A percentile compares a stretch with the other conserved stretches of the same genome.
Conservation (phyloP, 129 eudicot genomes). For the Tanacetum coccineum region DNA sequence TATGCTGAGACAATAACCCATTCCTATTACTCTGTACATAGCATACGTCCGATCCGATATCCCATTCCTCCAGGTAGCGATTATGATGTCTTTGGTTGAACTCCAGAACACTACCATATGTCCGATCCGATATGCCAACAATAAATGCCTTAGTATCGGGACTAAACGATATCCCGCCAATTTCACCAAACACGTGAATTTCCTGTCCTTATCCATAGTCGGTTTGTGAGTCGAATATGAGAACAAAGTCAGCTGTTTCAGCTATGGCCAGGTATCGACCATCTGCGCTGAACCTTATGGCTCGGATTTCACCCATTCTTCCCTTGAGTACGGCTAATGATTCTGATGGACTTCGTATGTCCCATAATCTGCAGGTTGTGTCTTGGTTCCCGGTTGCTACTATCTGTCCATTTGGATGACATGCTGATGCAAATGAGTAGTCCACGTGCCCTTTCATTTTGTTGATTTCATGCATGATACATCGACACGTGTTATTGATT, state of each 20-base stretch:
- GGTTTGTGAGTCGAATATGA: conserved; percentile 48
- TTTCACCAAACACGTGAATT: conserved; percentile 89
- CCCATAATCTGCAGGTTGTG: too few relatives aligned
- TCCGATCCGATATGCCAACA: too few relatives aligned
- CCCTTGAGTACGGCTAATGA: too few relatives aligned
- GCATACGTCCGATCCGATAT: conserved; percentile 69
- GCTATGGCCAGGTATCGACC: conserved; percentile 99
- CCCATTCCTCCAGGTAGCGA: conserved; percentile 81
- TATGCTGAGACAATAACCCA: neutral
- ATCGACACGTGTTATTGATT: neutral
- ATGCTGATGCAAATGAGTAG: conserved; percentile 83
- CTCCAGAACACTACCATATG: too few relatives aligned
- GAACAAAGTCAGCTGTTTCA: conserved; percentile 95
- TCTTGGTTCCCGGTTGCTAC: conserved; percentile 59
- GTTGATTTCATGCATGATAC: conserved; percentile 39
- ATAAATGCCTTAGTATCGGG: too few relatives aligned
- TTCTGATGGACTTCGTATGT: too few relatives aligned
- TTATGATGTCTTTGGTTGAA: too few relatives aligned
- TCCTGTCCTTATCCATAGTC: conserved; percentile 53
- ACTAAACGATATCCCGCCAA: conserved; percentile 89
- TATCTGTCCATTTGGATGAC: conserved; percentile 81
- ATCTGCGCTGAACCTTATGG: conserved; percentile 60
- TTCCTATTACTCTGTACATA: conserved; percentile 11
- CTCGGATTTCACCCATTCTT: conserved; percentile 20
- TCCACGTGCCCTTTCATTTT: conserved; percentile 70